Evolutionary conservation across 441 rosid species (phyloP).

Genomic region (Metrosideros polymorpha): DNA sequence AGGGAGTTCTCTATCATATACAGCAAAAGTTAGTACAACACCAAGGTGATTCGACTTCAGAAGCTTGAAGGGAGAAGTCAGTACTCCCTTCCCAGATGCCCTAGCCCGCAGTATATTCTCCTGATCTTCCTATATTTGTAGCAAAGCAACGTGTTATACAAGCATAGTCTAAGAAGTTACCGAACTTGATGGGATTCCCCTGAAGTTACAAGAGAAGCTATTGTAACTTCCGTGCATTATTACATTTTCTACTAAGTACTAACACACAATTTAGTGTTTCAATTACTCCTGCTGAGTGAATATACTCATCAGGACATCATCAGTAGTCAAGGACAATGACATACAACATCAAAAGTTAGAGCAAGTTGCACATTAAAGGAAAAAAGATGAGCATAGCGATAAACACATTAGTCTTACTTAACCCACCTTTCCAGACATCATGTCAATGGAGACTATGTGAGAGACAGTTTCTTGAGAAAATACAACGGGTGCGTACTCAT

Average conservation of each 20-base stretch:
- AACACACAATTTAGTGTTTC: not conserved
- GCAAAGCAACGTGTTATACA: not conserved
- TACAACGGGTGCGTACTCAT: conserved; percentile 93
- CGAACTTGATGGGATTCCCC: not conserved
- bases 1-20: conserved; percentile 60
- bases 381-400: not conserved
- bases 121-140: conserved; percentile 66
- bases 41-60: conserved; percentile 90
- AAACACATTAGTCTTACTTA: not conserved
- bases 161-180: not conserved
- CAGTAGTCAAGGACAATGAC: not conserved
- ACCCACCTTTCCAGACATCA: conserved; percentile 97
- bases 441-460: conserved; percentile 90
- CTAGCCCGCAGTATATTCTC: conserved; percentile 94
- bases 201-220: not conserved
- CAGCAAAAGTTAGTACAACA: conserved; percentile 90
- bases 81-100: conserved; percentile 90
- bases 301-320: not conserved
- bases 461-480: conserved; percentile 97
- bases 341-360: not conserved
- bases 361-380: not conserved
- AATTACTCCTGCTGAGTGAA: not conserved
- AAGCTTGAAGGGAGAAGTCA: conserved; percentile 95
- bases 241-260: not conserved
- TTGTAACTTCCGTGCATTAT: not conserved